Evolutionary conservation across 192 early-diverging fungal genomes (phyloP).

Genomic region (Mortierella claussenii): DNA sequence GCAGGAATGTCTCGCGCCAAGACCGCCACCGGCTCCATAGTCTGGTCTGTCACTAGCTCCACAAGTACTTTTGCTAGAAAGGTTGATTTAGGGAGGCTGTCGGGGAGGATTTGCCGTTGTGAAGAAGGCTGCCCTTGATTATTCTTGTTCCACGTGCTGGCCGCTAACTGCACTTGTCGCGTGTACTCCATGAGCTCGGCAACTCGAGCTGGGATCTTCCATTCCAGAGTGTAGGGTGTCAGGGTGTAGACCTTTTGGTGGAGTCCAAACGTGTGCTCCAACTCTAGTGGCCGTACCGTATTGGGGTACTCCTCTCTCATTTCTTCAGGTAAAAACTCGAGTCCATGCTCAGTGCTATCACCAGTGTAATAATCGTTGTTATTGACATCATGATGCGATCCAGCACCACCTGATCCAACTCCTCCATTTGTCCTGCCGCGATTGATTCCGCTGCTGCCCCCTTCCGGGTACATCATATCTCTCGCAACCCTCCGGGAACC

Average conservation of each 20-base stretch:
- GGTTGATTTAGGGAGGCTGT: background rate
- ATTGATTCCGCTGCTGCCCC: background rate
- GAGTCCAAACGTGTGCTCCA: slow-evolving; percentile 47
- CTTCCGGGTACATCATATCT: background rate
- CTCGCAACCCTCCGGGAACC: background rate
- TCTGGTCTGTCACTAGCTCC: slow-evolving; percentile 33
- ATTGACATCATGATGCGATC: slow-evolving; percentile 26
- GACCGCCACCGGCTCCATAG: slow-evolving; percentile 15
- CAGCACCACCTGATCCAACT: background rate
- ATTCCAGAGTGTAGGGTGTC: slow-evolving; percentile 48
- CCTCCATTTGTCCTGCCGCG: background rate
- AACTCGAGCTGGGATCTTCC: slow-evolving; percentile 32
- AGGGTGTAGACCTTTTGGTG: slow-evolving; percentile 46
- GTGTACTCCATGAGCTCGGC: slow-evolving; percentile 36
- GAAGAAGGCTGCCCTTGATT: background rate
- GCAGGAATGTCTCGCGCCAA: slow-evolving; percentile 37
- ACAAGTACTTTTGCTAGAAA: slow-evolving; percentile 31
- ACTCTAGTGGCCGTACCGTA: slow-evolving; percentile 17
- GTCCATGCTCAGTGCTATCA: background rate
- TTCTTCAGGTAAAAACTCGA: slow-evolving; percentile 38
- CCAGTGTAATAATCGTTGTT: slow-evolving; percentile 30
- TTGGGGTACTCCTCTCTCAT: slow-evolving; percentile 48
- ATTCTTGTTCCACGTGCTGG: slow-evolving; percentile 1
- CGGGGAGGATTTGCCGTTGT: background rate
- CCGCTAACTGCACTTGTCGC: background rate